Percentiles rank a stretch among this genome's conserved stretches.
These are phyloP conservation scores for Leccinum pachyderme DNA, from an alignment of 1,284 basidiomycete species.

Conservation along the genomic window DNA sequence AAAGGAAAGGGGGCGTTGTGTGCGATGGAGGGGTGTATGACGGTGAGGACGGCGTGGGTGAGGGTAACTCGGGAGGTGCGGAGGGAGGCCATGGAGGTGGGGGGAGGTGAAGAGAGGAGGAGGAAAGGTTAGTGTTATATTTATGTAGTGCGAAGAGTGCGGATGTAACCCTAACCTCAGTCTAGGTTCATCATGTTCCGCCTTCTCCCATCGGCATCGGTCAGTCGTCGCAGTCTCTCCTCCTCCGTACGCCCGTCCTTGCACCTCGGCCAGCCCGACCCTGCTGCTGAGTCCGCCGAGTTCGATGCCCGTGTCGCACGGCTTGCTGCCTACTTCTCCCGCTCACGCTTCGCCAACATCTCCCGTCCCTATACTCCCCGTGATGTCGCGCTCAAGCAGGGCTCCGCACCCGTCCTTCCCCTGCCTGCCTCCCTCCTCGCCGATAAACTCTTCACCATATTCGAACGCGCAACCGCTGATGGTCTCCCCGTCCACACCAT, in stretches of 20 bases:
- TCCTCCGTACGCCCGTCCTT: conserved; percentile 37
- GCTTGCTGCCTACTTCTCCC: conserved; percentile 72
- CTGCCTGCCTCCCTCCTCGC: conserved; percentile 77
- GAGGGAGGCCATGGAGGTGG: conserved; percentile 19
- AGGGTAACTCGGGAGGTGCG: conserved; percentile 39
- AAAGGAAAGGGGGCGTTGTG: conserved; percentile 22
- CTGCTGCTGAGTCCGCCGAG: conserved; percentile 61
- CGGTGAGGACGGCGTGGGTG: conserved; percentile 50
- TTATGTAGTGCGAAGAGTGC: conserved; percentile 21
- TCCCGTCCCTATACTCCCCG: conserved; percentile 79
- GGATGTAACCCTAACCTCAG: conserved; percentile 35
- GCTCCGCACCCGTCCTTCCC: conserved; percentile 77
- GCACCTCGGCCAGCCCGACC: conserved; percentile 62
- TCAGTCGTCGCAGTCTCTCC: conserved; percentile 9
- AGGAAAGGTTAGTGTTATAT: too few relatives aligned
- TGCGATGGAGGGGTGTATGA: conserved; percentile 39
- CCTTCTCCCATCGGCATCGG: conserved; percentile 2
- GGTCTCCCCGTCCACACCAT: conserved; percentile 79
- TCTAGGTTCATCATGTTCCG: conserved; percentile 26
- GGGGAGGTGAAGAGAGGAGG: conserved; percentile 2
- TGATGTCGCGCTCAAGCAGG: conserved; percentile 85
- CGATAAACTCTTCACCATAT: conserved; percentile 75
- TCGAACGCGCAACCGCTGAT: conserved; percentile 63
- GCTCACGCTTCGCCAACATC: conserved; percentile 71
- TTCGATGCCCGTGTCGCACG: conserved; percentile 64